Evolutionary conservation across 1,284 basidiomycete species (phyloP).

Genomic region (Sporisorium reilianum): DNA sequence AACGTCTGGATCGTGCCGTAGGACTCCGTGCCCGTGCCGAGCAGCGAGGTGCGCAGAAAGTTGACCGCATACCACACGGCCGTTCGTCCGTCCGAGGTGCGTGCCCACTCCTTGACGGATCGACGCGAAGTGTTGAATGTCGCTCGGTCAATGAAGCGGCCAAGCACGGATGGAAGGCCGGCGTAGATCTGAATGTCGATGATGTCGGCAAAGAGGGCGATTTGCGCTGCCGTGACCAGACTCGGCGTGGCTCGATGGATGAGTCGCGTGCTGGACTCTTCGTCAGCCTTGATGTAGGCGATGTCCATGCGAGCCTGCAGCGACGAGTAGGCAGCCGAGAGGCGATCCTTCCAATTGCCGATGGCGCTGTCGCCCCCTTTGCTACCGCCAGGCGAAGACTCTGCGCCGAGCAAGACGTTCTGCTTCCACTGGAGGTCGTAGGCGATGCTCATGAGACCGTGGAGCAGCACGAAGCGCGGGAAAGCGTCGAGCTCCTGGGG

Average conservation of each 20-base stretch:
- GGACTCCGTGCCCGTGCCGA: conserved; percentile 37
- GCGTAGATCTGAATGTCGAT: conserved; percentile 61
- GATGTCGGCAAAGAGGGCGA: conserved; percentile 54
- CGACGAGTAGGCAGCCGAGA: conserved; percentile 48
- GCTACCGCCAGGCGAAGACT: conserved; percentile 34
- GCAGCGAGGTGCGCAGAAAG: conserved; percentile 46
- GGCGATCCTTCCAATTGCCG: conserved; percentile 50
- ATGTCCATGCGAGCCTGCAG: conserved; percentile 54
- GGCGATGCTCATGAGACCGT: conserved; percentile 60
- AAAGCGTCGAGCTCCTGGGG: conserved; percentile 55
- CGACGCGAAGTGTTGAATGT: conserved; percentile 52
- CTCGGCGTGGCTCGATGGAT: conserved; percentile 53
- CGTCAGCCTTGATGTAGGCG: conserved; percentile 50
- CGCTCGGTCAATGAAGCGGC: conserved; percentile 56
- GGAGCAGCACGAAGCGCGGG: conserved; percentile 51
- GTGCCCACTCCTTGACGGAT: conserved; percentile 55
- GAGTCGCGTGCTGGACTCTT: conserved; percentile 45
- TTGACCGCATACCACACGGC: conserved; percentile 56
- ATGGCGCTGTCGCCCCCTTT: conserved; percentile 30
- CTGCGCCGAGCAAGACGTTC: conserved; percentile 53
- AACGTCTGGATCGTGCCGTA: conserved; percentile 43
- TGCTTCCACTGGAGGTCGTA: conserved; percentile 62
- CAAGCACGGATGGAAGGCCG: conserved; percentile 54
- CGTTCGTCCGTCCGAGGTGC: conserved; percentile 42
- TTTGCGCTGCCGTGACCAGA: conserved; percentile 52